phyloP scores from a whole-genome alignment of 371 early-diverging fungal genomes.

The Mortierella sp. region DNA sequence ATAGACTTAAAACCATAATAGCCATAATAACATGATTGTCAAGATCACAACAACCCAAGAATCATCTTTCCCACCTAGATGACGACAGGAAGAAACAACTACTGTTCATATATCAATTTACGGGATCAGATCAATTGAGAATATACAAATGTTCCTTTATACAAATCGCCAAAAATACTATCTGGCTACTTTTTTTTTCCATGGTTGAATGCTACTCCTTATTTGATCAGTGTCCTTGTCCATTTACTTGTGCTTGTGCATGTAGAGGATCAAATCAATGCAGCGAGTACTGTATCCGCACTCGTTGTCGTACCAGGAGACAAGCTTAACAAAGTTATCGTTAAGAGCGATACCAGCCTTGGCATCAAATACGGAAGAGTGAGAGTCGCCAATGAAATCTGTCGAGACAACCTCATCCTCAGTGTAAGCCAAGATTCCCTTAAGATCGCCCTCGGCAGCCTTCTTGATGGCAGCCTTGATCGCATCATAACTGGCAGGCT shows the following conservation, averaged over 20 bases:
- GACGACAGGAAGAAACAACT: not conserved
- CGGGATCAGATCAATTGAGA: not conserved
- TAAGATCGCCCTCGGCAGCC: slow-evolving; percentile 84
- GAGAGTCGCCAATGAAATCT: slow-evolving; percentile 95
- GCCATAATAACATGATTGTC: too few species aligned
- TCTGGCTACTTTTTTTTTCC: not conserved
- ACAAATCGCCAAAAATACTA: not conserved
- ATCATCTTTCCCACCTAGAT: not conserved
- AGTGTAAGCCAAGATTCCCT: slow-evolving; percentile 97
- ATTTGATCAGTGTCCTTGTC: not conserved
- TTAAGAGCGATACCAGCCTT: slow-evolving; percentile 97
- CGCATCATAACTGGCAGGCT: slow-evolving; percentile 91
- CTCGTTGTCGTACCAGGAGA: slow-evolving; percentile 97
- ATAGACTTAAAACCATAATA: too few species aligned
- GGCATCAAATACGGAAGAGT: slow-evolving; percentile 97
- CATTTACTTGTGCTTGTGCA: slow-evolving; percentile 60
- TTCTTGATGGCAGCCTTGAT: slow-evolving; percentile 90
- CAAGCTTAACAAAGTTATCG: slow-evolving; percentile 98
- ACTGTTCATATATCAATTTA: too few species aligned
- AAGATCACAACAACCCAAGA: too few species aligned
- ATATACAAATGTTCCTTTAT: not conserved
- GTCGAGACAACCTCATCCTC: slow-evolving; percentile 98
- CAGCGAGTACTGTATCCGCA: slow-evolving; percentile 96
- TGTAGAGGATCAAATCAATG: slow-evolving; percentile 86
- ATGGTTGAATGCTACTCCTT: not conserved